These are phyloP conservation scores for Globisporangium perplexum DNA, from an alignment of 352 stramenopile genomes.

Conservation along the genomic window DNA sequence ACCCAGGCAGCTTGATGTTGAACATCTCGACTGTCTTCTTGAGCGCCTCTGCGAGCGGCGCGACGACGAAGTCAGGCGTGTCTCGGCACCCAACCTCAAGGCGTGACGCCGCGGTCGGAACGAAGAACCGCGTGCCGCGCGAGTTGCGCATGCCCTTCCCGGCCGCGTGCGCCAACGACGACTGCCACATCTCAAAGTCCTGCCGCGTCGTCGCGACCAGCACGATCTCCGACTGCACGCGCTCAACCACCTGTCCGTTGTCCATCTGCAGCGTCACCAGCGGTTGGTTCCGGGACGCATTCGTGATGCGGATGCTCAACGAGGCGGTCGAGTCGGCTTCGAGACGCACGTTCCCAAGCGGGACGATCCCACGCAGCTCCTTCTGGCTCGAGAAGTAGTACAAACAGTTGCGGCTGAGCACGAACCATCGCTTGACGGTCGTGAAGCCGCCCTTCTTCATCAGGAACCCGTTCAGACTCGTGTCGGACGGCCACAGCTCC, in stretches of 20 bases:
- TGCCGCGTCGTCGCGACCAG: conserved; percentile 54
- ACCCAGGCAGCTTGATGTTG: conserved; percentile 54
- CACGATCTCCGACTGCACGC: conserved; percentile 74
- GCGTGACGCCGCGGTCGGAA: conserved; percentile 71
- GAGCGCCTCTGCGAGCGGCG: conserved; percentile 61
- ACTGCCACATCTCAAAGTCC: conserved; percentile 89
- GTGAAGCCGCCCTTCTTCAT: conserved; percentile 82
- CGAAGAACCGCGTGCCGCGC: conserved; percentile 77
- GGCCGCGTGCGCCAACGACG: conserved; percentile 72
- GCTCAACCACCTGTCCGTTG: conserved; percentile 74
- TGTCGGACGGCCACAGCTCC: conserved; percentile 86
- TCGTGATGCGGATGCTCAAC: conserved; percentile 71
- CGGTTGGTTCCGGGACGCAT: conserved; percentile 40
- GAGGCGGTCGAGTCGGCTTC: conserved; percentile 48
- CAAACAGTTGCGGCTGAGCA: conserved; percentile 83
- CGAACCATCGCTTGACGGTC: conserved; percentile 80
- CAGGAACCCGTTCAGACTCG: conserved; percentile 79
- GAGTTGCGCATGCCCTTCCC: conserved; percentile 79
- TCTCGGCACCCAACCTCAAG: conserved; percentile 75
- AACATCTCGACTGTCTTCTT: conserved; percentile 84
- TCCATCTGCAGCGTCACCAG: conserved; percentile 80
- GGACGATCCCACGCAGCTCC: conserved; percentile 82
- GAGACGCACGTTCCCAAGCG: conserved; percentile 67
- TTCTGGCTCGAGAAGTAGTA: conserved; percentile 86
- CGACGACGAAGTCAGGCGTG: conserved; percentile 76